Evolutionary conservation across 495 filamentous ascomycete genomes (phyloP).

Genomic region (Cenococcum geophilum): DNA sequence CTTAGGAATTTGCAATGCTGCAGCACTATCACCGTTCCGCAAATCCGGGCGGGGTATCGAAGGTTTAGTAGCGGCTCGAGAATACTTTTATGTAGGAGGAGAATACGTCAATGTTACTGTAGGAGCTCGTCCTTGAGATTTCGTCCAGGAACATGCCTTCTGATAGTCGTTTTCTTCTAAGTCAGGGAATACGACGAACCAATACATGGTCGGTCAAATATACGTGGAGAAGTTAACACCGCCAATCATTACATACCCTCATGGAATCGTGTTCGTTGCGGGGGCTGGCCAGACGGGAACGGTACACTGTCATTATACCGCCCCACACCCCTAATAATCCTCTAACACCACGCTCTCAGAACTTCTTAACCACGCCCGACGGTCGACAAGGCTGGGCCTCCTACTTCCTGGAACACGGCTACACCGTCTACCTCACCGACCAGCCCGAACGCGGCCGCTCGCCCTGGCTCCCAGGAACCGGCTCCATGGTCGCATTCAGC

Average conservation of each 20-base stretch:
- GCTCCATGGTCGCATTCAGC: constrained; percentile 33
- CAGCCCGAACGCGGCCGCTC: constrained; percentile 44
- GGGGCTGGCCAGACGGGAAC: constrained; percentile 28
- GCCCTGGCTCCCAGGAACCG: constrained; percentile 35
- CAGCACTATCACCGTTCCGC: too few species aligned
- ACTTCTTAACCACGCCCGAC: constrained; percentile 47
- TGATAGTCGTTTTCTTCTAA: background rate
- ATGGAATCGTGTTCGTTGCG: constrained; percentile 26
- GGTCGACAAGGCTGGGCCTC: constrained; percentile 45
- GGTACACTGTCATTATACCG: too few species aligned
- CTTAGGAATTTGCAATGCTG: too few species aligned
- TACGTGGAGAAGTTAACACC: constrained; percentile 32
- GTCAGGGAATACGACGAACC: background rate
- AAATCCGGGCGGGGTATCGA: too few species aligned
- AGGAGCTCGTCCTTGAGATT: background rate
- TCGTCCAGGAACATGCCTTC: background rate
- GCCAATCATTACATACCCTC: background rate
- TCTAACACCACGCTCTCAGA: constrained; percentile 8
- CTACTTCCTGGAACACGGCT: constrained; percentile 44
- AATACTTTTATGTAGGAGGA: constrained; percentile 30
- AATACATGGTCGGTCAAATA: constrained; percentile 26
- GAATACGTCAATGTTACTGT: constrained; percentile 22
- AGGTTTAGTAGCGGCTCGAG: background rate
- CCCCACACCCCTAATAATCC: too few species aligned
- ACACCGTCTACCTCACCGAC: constrained; percentile 46